Evolutionary conservation across 495 filamentous ascomycete species (phyloP), one percentile per base, ranked within the genome.

Genomic region (Thozetella sp.): DNA sequence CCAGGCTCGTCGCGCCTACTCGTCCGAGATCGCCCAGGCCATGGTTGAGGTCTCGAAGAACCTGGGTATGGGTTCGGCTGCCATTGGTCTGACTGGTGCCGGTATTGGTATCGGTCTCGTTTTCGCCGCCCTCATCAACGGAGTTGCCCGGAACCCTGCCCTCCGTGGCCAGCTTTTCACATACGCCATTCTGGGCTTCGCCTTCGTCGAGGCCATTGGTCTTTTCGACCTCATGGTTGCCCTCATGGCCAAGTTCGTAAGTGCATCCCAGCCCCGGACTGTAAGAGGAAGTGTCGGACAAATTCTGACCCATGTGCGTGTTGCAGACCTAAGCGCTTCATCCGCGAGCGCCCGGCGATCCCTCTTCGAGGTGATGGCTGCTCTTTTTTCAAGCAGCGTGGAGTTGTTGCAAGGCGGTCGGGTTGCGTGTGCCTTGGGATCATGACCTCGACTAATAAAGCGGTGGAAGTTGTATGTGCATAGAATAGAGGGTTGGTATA

Each of bases 161-260:
- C 88, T 95, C 83, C 88, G 90, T 79, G 90, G 89, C 71, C 90
- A 93, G 83, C 89, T 95, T 67, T 95, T 95, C 89, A 87, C 89
- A 63, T 93, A 95, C 82, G 91, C 91, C 84, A 93, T 95, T 89
- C 80, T 95, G 72, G 91, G 91, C 80, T 95, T 95, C 78, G 91
- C 91, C 70, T 95, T 95, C 87, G 91, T 92, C 74, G 91, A 95
- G 77, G 91, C 91, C 83, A 95, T 92, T 67, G 91, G 91, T 86
- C 87, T 95, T 71, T 93, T 94, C 89, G 90, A 91, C 73, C 87
- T 94, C 70, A 94, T 94, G 90, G 86, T 93, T 89, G 89, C 90
- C 77, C 88, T 92, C 81, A 92, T 92, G 88, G 87, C 86, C 86
- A 90, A 90, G 84, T 85, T 82, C 78, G 81, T 85, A 79, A 66